phyloP scores from a whole-genome alignment of 139 green algal genomes.

The Tetradesmus obliquus region DNA sequence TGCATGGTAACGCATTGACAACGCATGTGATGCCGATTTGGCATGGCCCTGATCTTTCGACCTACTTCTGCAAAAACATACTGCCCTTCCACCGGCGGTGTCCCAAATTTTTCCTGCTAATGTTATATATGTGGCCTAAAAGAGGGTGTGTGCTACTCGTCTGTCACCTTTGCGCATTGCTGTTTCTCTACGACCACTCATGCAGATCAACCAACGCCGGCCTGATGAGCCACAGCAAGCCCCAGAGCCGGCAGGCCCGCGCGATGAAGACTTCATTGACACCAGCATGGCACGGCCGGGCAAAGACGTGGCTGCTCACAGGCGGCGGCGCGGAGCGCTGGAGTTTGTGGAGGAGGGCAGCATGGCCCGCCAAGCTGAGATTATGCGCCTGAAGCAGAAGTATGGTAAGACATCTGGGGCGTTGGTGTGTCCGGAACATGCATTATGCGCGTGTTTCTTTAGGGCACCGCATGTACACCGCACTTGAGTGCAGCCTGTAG shows the following conservation, averaged over 20 bases:
- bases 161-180: neutral
- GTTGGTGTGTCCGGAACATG: neutral
- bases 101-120: too few species aligned
- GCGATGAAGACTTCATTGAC: conserved; percentile 36
- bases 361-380: conserved; percentile 75
- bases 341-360: conserved; percentile 60
- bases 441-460: neutral
- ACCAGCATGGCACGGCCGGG: neutral
- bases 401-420: conserved; percentile 3
- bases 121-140: too few species aligned
- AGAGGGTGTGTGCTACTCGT: too few species aligned
- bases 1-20: too few species aligned
- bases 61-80: too few species aligned
- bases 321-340: conserved; percentile 18
- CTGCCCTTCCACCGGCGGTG: too few species aligned
- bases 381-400: conserved; percentile 33
- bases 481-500: too few species aligned
- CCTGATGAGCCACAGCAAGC: neutral
- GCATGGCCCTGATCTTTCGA: too few species aligned
- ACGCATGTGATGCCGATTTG: too few species aligned
- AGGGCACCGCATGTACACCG: too few species aligned
- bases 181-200: neutral
- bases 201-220: conserved; percentile 38
- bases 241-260: neutral
- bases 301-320: neutral